These are phyloP conservation scores for Gossypium lobatum DNA, from an alignment of 441 rosid genomes.

Conservation along the genomic window DNA sequence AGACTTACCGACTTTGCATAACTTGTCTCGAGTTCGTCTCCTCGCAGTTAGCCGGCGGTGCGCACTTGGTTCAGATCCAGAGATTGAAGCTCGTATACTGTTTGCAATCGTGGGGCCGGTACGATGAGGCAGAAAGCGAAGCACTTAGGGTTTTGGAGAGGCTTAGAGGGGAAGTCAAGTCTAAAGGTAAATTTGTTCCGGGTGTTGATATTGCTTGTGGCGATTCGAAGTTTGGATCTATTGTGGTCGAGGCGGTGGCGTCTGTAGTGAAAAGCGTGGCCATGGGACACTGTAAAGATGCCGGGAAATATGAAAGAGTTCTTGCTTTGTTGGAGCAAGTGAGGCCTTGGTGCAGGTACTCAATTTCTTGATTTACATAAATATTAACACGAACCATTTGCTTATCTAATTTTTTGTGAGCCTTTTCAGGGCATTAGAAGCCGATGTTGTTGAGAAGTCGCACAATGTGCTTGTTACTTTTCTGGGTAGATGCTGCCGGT, in stretches of 20 bases:
- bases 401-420: not conserved
- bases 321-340: constrained; percentile 56
- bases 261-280: constrained; percentile 50
- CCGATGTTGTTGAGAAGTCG: constrained; percentile 46
- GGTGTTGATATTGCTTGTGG: constrained; percentile 15
- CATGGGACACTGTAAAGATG: constrained; percentile 36
- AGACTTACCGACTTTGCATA: constrained; percentile 51
- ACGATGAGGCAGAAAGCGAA: constrained; percentile 37
- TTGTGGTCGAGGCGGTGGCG: constrained; percentile 52
- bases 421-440: constrained; percentile 52
- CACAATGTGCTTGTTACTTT: constrained; percentile 46
- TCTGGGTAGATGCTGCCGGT: constrained; percentile 45
- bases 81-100: constrained; percentile 44
- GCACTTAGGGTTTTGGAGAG: constrained; percentile 50
- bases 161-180: constrained; percentile 25
- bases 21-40: constrained; percentile 57
- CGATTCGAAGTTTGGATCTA: constrained; percentile 45
- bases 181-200: constrained; percentile 34
- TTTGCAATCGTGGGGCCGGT: constrained; percentile 48
- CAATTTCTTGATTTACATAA: constrained; percentile 6
- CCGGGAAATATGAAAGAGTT: constrained; percentile 32
- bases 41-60: constrained; percentile 67
- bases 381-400: not conserved
- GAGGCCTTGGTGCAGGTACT: constrained; percentile 62
- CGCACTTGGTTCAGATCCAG: constrained; percentile 48